A percentile compares a stretch with the other conserved stretches of the same genome.
Evolutionary conservation across 768 basidiomycete species (phyloP).

Genomic region (Thelephora aurantiotincta): DNA sequence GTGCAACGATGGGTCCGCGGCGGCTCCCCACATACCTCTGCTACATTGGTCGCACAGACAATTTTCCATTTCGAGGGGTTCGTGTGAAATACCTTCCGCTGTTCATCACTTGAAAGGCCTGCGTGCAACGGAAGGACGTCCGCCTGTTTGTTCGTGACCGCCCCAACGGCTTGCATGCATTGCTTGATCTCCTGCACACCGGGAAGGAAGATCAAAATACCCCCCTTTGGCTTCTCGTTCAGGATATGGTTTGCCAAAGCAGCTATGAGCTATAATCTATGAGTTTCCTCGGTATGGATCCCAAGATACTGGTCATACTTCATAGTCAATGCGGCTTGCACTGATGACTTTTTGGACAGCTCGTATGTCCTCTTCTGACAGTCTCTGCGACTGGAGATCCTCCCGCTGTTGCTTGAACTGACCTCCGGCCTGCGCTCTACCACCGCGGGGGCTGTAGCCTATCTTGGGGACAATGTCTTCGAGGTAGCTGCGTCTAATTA

Average conservation of each 20-base stretch:
- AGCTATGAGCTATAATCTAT: conserved; percentile 40
- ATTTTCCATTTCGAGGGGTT: conserved; percentile 57
- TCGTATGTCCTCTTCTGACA: conserved; percentile 34
- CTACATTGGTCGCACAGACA: conserved; percentile 83
- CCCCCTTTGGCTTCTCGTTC: conserved; percentile 30
- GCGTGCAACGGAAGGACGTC: conserved; percentile 76
- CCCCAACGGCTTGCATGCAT: conserved; percentile 48
- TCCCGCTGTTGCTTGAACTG: conserved; percentile 25
- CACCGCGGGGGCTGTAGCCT: conserved; percentile 34
- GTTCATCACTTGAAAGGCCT: conserved; percentile 76
- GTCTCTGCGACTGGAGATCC: conserved; percentile 34
- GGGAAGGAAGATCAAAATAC: conserved; percentile 80
- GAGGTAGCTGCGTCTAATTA: conserved; percentile 44
- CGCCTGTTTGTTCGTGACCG: conserved; percentile 20
- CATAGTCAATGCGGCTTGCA: conserved; percentile 59
- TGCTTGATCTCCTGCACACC: conserved; percentile 81
- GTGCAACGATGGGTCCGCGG: neutral
- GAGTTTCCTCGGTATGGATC: neutral
- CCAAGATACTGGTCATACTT: conserved; percentile 24
- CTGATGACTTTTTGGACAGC: conserved; percentile 47
- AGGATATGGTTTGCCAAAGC: conserved; percentile 52
- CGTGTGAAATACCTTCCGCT: conserved; percentile 57
- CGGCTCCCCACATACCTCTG: conserved; percentile 40
- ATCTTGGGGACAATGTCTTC: conserved; percentile 60
- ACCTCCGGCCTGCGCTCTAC: conserved; percentile 18